Base-by-base conservation (phyloP, 2,329 filamentous ascomycete species). In the Xylaria sp. region DNA sequence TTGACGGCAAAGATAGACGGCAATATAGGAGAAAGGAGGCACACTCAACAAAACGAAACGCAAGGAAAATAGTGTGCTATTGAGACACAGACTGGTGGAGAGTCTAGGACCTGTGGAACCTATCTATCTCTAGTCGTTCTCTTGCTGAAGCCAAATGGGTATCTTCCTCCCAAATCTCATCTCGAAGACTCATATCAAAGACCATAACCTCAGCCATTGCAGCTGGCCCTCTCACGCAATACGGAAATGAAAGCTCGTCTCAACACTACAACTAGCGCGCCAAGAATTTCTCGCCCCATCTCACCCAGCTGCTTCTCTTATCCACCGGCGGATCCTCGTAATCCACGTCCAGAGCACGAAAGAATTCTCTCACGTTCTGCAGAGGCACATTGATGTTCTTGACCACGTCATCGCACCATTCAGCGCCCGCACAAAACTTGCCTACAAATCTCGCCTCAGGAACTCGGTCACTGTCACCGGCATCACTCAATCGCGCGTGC, bases 371-470 rank as follows among this genome's bases (percentile, higher is more conserved):
- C 15, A 63, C 62, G 41, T 70, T 68, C 2, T 52, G 12, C 10
- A 78, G 57, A 18, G 74, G 73, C 46, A 76, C 67, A 52, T 78
- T 59, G 57, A 78, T 75, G 1, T 55, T 57, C 39, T 74, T 74
- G 66, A 78, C 58, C 0, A 69, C 69, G 43, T 72, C 71, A 23
- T 77, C 75, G 68, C 70, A 75, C 76, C 76, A 78, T 2, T 69
- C 73, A 2, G 73, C 75, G 5, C 71, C 71, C 0, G 25, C 68
- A 15, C 76, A 78, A 4, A 68, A 51, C 61, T 64, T 72, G 7
- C 76, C 76, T 1, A 77, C 73, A 28, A 78, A 58, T 8, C 72
- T 57, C 0, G 57, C 70, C 12, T 25, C 41, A 2, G 33, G 68
- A 12, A 2, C 6, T 46, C 15, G 28, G 33, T n/a, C 28, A 5